Percentiles rank a stretch among this genome's conserved stretches.
Conservation (phyloP, 139 green algal species). For the Protoeuglena noctilucae region DNA sequence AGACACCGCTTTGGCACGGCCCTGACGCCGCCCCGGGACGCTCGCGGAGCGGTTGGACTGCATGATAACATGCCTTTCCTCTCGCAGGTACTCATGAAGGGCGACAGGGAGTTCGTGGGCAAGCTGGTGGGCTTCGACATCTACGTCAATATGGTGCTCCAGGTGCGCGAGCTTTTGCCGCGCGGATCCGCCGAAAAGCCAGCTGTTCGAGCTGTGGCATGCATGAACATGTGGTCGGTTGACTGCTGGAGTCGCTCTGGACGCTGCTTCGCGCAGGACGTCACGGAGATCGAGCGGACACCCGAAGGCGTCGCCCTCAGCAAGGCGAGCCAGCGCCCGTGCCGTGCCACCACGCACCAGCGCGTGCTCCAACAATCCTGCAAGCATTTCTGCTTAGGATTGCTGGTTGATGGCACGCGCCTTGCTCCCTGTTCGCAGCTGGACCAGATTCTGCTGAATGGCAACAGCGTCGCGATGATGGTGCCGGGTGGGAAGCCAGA, state of each 20-base stretch:
- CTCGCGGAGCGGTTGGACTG: background rate
- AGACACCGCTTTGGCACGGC: background rate
- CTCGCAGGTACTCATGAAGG: constrained; percentile 31
- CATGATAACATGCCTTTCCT: background rate
- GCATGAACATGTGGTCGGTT: too few species aligned
- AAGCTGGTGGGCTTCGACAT: constrained; percentile 89
- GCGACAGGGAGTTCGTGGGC: constrained; percentile 85
- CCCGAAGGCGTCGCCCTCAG: constrained; percentile 28
- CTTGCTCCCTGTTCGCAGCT: constrained; percentile 27
- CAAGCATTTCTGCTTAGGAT: constrained; percentile 8
- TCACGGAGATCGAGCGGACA: constrained; percentile 79
- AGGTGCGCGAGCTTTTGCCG: too few species aligned
- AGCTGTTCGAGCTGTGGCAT: too few species aligned
- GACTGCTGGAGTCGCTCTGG: too few species aligned
- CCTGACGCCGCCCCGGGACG: background rate
- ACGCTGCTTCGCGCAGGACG: too few species aligned
- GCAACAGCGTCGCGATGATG: constrained; percentile 91
- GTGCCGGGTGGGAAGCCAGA: constrained; percentile 70
- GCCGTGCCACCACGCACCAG: too few species aligned
- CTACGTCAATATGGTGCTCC: constrained; percentile 99
- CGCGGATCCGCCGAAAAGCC: too few species aligned
- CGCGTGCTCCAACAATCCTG: too few species aligned
- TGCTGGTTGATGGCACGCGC: background rate
- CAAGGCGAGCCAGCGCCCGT: too few species aligned
- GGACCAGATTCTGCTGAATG: constrained; percentile 94